Evolutionary conservation across 331 rosid genomes (phyloP), one percentile per base, ranked within the genome.

Genomic region (Malus hybrid): DNA sequence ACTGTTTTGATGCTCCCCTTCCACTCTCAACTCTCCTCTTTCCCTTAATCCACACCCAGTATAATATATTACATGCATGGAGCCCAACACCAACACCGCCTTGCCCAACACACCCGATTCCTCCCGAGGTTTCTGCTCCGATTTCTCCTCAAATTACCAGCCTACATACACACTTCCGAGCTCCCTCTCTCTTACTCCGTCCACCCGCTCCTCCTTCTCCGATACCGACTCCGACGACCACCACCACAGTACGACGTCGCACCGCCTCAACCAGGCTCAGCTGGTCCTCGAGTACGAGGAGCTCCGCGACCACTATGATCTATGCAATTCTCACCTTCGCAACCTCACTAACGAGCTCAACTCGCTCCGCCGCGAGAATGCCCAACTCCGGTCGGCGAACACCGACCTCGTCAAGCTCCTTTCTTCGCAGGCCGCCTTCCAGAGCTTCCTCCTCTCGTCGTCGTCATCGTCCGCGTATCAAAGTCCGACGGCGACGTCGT

Each of bases 161-260:
- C 80, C 85, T n/a, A 73, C 44, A 65, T 82, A 75, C 9, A 73
- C 85, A 6, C 75, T 82, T n/a, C 83, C 85, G 12, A 68, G 65
- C 27, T 78, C 86, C 34, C 81, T 77, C 44, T 86, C 89, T 11
- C 71, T 80, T 16, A 83, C 85, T 31, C 87, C 89, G 0, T 86
- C 89, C 12, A 81, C 85, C 10, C 68, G 67, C 64, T 82, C 88
- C 33, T 78, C 84, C 29, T 69, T 62, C 52, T 6, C 65, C 12
- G 39, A 32, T 5, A 6, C 63, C 5, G 81, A 36, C 63, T 15
- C 20, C 10, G 48, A 76, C 4, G 75, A 71, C 0, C 31, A 56
- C 14, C 16, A 13, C 16, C 44, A 4, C 44, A 12, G 18, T 7
- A 32, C 34, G 1, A 29, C 29, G n/a, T 29, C 73, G 57, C 72